Evolutionary conservation across 129 eudicot species (phyloP).

Genomic region (Arctium minus): DNA sequence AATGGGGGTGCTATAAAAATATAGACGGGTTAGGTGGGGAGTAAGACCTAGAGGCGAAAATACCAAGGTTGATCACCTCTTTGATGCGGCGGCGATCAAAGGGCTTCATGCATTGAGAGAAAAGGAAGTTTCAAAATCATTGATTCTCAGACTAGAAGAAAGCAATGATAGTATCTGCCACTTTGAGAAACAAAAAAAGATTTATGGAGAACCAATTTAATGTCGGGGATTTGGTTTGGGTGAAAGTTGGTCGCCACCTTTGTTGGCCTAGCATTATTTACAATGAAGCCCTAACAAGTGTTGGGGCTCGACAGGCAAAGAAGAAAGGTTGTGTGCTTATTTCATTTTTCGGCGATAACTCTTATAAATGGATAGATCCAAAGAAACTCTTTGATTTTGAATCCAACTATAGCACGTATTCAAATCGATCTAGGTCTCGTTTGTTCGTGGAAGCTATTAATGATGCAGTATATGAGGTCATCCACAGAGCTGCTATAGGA

Average conservation of each 20-base stretch:
- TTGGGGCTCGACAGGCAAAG: conserved; percentile 1
- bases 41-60: neutral
- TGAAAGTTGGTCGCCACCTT: conserved; percentile 19
- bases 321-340: conserved; percentile 20
- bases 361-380: conserved; percentile 30
- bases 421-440: neutral
- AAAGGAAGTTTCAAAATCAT: neutral
- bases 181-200: neutral
- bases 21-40: neutral
- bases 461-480: conserved; percentile 24
- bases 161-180: neutral
- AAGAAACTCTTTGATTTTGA: conserved; percentile 23
- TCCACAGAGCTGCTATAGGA: conserved; percentile 25
- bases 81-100: too few relatives aligned
- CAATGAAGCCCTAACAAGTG: conserved; percentile 19
- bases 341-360: conserved; percentile 35
- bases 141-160: neutral
- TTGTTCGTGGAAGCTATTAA: conserved; percentile 25
- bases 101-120: neutral
- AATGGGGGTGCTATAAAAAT: neutral
- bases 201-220: neutral
- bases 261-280: conserved; percentile 43
- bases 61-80: neutral
- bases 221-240: conserved; percentile 36
- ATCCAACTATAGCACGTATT: conserved; percentile 12